phyloP scores from a whole-genome alignment of 2,329 filamentous ascomycete genomes.

The Aspergillus cejpii region DNA sequence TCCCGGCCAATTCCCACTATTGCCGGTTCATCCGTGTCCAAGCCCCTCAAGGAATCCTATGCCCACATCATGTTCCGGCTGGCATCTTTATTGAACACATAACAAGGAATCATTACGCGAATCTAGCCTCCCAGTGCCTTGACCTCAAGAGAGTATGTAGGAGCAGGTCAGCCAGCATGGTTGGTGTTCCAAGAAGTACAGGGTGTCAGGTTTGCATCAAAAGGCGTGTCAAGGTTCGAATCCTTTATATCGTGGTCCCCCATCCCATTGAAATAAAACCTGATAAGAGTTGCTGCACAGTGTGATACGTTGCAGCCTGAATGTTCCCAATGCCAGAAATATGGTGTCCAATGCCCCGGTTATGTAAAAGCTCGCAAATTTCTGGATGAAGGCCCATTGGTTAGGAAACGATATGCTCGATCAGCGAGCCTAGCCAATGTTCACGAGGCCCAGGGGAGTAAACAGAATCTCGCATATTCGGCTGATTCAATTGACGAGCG shows the following conservation, averaged over 20 bases:
- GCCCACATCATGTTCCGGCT: neutral
- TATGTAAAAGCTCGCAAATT: conserved; percentile 27
- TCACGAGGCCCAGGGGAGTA: neutral
- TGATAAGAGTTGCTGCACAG: conserved; percentile 7
- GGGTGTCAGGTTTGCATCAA: conserved; percentile 32
- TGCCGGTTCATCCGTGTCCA: neutral
- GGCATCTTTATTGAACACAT: neutral
- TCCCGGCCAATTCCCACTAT: neutral
- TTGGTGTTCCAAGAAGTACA: conserved; percentile 34
- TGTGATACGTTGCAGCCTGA: conserved; percentile 24
- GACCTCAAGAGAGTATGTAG: neutral
- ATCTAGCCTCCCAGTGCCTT: neutral
- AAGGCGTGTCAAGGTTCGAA: conserved; percentile 26
- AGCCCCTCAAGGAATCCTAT: neutral
- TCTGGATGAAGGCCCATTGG: conserved; percentile 28
- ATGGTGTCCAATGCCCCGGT: conserved; percentile 30
- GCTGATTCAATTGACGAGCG: conserved; percentile 19
- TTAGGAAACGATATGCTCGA: conserved; percentile 22
- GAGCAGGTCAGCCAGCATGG: conserved; percentile 20
- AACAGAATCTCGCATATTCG: neutral
- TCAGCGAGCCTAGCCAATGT: neutral
- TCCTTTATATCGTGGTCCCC: neutral
- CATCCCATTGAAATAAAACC: neutral
- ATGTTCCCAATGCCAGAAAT: conserved; percentile 29
- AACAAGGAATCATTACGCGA: neutral